phyloP scores from a whole-genome alignment of 257 asterid genomes.

The Pogostemon cablin region DNA sequence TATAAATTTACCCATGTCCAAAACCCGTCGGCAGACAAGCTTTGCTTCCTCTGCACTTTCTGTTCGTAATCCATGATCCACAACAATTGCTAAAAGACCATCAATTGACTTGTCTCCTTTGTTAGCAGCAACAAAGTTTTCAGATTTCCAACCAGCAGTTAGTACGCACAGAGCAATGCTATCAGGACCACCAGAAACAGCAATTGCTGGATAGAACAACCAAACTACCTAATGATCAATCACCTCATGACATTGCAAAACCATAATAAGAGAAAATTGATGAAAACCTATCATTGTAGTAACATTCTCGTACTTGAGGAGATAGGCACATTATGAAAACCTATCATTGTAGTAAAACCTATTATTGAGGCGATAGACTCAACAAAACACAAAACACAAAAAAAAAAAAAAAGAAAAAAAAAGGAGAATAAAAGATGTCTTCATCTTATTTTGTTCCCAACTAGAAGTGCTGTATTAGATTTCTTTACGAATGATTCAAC shows the following conservation, averaged over 20 bases:
- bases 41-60: conserved; percentile 83
- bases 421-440: background rate
- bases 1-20: conserved; percentile 65
- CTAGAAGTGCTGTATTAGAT: background rate
- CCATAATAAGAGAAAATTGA: conserved; percentile 1
- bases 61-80: conserved; percentile 83
- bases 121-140: conserved; percentile 35
- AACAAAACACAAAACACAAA: too few relatives aligned
- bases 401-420: background rate
- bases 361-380: too few relatives aligned
- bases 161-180: conserved; percentile 85
- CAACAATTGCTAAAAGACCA: conserved; percentile 80
- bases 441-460: background rate
- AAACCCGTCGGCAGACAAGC: conserved; percentile 59
- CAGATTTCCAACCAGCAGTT: conserved; percentile 80
- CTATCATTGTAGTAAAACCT: too few relatives aligned
- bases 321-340: too few relatives aligned
- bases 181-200: conserved; percentile 98
- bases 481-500: too few relatives aligned
- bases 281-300: background rate
- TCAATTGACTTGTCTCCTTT: conserved; percentile 46
- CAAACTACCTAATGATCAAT: conserved; percentile 29
- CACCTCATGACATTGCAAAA: background rate
- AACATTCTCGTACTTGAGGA: too few relatives aligned
- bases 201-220: conserved; percentile 60